Conservation (phyloP, 179 eudicot species). For the Heliamphora pulchella region DNA sequence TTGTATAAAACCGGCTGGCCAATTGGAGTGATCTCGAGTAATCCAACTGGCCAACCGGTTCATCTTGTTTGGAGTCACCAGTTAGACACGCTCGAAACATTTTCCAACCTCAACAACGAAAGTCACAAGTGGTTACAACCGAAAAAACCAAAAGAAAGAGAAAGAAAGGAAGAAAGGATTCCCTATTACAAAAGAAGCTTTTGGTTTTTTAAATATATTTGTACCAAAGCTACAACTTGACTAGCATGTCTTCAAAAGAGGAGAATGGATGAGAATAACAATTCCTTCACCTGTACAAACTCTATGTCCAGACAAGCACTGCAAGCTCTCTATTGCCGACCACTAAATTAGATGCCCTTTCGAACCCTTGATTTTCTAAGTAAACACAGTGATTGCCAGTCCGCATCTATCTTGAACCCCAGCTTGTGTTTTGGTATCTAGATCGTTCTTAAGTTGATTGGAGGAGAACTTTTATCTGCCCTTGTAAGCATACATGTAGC, state of each 20-base stretch:
- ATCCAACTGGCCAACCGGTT: neutral
- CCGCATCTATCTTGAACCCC: neutral
- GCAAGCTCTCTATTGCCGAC: neutral
- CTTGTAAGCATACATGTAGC: constrained; percentile 86
- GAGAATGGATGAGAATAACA: neutral
- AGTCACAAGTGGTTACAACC: neutral
- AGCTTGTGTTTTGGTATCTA: neutral
- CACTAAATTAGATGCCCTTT: neutral
- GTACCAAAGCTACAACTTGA: neutral
- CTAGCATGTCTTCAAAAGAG: neutral
- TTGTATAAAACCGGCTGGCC: neutral
- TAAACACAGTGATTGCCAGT: neutral
- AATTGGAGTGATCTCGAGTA: neutral
- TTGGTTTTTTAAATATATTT: too few relatives aligned
- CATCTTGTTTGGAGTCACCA: neutral
- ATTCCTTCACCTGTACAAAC: neutral
- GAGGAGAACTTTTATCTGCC: constrained; percentile 28
- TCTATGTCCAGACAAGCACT: neutral
- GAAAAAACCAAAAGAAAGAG: neutral
- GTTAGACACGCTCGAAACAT: neutral
- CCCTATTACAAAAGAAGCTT: neutral
- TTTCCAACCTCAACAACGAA: neutral
- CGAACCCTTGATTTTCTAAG: neutral
- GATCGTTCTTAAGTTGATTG: neutral
- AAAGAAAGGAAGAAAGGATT: too few relatives aligned